Percentiles rank a stretch among this genome's conserved stretches.
phyloP scores from a whole-genome alignment of 148 eudicot species.

The Polygonum maritimum region DNA sequence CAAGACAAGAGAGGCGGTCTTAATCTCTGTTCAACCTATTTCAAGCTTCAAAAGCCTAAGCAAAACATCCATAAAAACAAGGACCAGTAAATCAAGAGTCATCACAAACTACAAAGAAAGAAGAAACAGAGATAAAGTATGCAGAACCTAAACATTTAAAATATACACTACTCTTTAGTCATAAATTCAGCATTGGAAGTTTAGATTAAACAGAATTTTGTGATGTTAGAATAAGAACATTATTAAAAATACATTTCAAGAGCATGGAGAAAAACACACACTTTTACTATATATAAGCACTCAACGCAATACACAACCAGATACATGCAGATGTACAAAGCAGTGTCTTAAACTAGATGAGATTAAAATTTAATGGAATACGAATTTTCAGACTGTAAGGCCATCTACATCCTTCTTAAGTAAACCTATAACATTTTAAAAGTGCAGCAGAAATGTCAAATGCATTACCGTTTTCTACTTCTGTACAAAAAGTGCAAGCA shows the following conservation, averaged over 20 bases:
- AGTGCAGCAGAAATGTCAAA: neutral
- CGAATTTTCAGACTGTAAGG: neutral
- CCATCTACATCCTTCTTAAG: neutral
- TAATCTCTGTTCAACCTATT: slow-evolving; percentile 3
- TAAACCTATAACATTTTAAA: neutral
- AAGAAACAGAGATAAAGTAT: neutral
- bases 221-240: neutral
- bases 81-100: neutral
- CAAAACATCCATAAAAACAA: neutral
- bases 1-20: slow-evolving; percentile 1
- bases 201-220: neutral
- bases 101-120: neutral
- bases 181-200: neutral
- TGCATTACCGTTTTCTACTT: neutral
- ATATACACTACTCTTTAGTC: neutral
- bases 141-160: neutral
- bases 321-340: neutral
- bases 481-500: neutral
- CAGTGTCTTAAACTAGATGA: neutral
- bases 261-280: neutral
- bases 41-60: neutral
- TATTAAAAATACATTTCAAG: neutral
- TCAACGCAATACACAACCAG: neutral
- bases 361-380: neutral
- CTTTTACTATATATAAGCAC: neutral